phyloP scores from a whole-genome alignment of 768 basidiomycete genomes.

The Tylopilus intermedius region DNA sequence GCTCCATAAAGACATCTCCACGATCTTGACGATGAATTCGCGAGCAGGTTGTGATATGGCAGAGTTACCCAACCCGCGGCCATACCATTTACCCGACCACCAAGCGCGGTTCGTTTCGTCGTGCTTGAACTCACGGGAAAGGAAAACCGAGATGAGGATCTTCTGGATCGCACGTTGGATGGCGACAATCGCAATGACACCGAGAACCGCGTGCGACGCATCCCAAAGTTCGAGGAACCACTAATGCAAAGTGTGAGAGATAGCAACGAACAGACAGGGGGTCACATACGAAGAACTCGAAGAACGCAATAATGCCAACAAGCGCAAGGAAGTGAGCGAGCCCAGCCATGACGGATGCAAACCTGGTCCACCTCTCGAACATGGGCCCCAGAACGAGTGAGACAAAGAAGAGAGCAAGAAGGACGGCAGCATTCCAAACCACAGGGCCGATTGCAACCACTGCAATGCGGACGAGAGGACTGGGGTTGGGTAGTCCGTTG shows the following conservation, averaged over 20 bases:
- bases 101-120: constrained; percentile 98
- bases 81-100: constrained; percentile 99
- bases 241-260: constrained; percentile 34
- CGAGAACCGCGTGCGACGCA: constrained; percentile 92
- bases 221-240: constrained; percentile 98
- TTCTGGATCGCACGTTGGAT: constrained; percentile 93
- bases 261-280: constrained; percentile 29
- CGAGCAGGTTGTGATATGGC: constrained; percentile 94
- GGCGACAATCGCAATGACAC: constrained; percentile 81
- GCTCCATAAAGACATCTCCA: constrained; percentile 95
- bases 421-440: constrained; percentile 88
- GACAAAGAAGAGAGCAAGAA: constrained; percentile 81
- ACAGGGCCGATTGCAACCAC: constrained; percentile 89
- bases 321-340: constrained; percentile 81
- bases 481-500: constrained; percentile 62
- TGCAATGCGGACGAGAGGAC: constrained; percentile 83
- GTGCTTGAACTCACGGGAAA: constrained; percentile 96
- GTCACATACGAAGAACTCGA: constrained; percentile 87
- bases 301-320: constrained; percentile 81
- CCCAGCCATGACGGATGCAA: constrained; percentile 90
- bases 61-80: constrained; percentile 84
- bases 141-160: constrained; percentile 87
- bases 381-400: constrained; percentile 92
- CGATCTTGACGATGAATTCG: constrained; percentile 97
- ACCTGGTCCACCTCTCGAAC: constrained; percentile 78